Conservation (phyloP, 108 stramenopile species). For the Cyclotella distinguenda region DNA sequence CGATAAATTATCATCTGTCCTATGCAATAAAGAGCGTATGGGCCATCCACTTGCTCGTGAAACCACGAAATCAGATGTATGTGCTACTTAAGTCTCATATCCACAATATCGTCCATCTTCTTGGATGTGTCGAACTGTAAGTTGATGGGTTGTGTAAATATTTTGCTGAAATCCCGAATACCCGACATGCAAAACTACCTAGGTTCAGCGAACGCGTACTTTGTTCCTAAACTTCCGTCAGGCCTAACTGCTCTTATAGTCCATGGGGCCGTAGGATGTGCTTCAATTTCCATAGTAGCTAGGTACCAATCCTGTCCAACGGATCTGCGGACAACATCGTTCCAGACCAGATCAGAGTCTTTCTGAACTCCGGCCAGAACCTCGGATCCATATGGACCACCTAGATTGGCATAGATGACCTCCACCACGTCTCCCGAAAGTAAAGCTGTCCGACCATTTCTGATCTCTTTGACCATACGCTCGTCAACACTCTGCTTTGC, state of each 20-base stretch:
- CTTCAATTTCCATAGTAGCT: constrained; percentile 73
- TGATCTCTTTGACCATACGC: constrained; percentile 82
- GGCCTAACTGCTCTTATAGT: constrained; percentile 75
- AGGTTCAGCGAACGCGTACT: constrained; percentile 49
- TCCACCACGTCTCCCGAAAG: constrained; percentile 47
- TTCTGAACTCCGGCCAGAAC: constrained; percentile 69
- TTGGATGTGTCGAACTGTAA: constrained; percentile 17
- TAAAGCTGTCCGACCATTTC: constrained; percentile 50
- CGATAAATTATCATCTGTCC: too few relatives aligned
- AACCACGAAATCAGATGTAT: too few relatives aligned
- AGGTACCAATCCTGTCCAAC: constrained; percentile 79
- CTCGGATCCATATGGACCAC: constrained; percentile 86
- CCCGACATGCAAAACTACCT: too few relatives aligned
- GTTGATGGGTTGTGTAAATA: neutral
- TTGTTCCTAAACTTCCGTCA: constrained; percentile 66
- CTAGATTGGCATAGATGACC: constrained; percentile 76
- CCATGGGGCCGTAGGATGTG: constrained; percentile 60
- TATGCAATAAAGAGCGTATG: too few relatives aligned
- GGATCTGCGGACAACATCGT: constrained; percentile 36
- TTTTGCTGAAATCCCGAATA: neutral
- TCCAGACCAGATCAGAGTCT: constrained; percentile 80
- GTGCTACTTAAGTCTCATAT: constrained; percentile 7
- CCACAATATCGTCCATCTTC: constrained; percentile 20
- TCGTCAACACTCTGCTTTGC: constrained; percentile 75
- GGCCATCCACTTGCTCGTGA: too few relatives aligned